These are phyloP conservation scores for Coemansia sp. DNA, from an alignment of 192 early-diverging fungal species.

Conservation along the genomic window DNA sequence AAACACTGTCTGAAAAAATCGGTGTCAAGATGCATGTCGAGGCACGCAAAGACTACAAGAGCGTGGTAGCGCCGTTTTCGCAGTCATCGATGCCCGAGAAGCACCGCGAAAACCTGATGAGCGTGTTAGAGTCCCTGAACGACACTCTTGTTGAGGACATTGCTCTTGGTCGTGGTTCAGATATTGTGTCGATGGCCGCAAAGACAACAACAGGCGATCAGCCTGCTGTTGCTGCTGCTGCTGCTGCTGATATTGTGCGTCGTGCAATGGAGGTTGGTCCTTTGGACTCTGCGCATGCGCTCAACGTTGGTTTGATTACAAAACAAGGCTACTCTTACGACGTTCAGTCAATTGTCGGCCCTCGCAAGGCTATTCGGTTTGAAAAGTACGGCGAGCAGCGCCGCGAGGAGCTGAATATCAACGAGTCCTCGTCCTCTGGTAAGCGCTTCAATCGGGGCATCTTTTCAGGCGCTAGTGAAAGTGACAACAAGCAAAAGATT, in stretches of 20 bases:
- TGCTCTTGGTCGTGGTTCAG: constrained; percentile 34
- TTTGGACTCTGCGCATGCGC: constrained; percentile 55
- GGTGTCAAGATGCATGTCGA: constrained; percentile 59
- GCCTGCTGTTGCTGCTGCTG: background rate
- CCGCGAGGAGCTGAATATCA: constrained; percentile 4
- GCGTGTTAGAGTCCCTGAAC: constrained; percentile 60
- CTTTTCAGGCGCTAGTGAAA: background rate
- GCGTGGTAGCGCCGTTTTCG: constrained; percentile 56
- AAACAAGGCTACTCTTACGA: constrained; percentile 56
- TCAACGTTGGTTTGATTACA: constrained; percentile 59
- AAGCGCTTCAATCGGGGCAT: background rate
- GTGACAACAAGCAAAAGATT: background rate
- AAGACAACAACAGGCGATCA: background rate
- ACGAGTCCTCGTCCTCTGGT: background rate
- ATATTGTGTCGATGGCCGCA: constrained; percentile 7
- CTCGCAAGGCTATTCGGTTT: constrained; percentile 15
- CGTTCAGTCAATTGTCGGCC: constrained; percentile 40
- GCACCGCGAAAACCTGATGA: constrained; percentile 61
- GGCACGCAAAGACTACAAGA: constrained; percentile 66
- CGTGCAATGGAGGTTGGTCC: constrained; percentile 61
- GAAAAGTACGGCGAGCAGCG: constrained; percentile 12
- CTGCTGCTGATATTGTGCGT: constrained; percentile 45
- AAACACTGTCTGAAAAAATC: constrained; percentile 60
- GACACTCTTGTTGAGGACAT: constrained; percentile 58
- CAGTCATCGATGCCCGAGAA: constrained; percentile 56